Evolutionary conservation across 1,284 basidiomycete genomes (phyloP).

Genomic region (Pholiota adiposa): DNA sequence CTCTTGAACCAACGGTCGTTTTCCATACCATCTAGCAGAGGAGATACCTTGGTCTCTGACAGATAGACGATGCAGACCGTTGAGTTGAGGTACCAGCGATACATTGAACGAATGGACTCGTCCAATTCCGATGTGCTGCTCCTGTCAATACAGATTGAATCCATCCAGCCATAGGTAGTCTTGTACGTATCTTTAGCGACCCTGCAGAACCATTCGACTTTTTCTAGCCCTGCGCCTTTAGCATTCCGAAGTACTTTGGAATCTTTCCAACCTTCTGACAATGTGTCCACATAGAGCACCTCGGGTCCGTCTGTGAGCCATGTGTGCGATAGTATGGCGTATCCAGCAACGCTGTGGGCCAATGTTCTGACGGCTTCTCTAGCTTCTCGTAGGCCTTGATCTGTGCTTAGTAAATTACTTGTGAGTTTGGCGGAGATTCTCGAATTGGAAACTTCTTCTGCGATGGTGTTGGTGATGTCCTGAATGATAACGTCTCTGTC

Average conservation of each 20-base stretch:
- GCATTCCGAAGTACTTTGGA: background rate
- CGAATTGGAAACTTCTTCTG: no score
- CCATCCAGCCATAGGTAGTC: constrained; percentile 11
- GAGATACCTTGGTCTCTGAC: constrained; percentile 5
- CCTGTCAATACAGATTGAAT: constrained; percentile 17
- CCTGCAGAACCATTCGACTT: constrained; percentile 4
- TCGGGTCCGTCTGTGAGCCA: constrained; percentile 10
- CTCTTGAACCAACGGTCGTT: constrained; percentile 18
- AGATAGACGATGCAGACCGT: constrained; percentile 12
- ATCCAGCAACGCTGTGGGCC: constrained; percentile 1
- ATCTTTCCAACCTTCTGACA: background rate
- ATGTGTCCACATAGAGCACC: constrained; percentile 1
- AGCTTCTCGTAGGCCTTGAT: no score
- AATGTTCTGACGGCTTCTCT: background rate
- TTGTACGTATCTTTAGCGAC: background rate
- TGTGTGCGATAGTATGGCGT: constrained; percentile 16
- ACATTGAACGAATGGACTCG: constrained; percentile 18
- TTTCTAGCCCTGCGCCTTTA: constrained; percentile 3
- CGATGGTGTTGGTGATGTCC: no score
- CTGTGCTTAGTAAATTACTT: no score
- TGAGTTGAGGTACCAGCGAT: constrained; percentile 14
- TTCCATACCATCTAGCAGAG: constrained; percentile 1
- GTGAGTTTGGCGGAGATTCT: no score
- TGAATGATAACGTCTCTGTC: no score
- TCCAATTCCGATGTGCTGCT: constrained; percentile 16